Percentiles rank a stretch among this genome's conserved stretches.
These are phyloP conservation scores for Zymoseptoria ardabiliae DNA, from an alignment of 2,329 filamentous ascomycete genomes.

Conservation along the genomic window DNA sequence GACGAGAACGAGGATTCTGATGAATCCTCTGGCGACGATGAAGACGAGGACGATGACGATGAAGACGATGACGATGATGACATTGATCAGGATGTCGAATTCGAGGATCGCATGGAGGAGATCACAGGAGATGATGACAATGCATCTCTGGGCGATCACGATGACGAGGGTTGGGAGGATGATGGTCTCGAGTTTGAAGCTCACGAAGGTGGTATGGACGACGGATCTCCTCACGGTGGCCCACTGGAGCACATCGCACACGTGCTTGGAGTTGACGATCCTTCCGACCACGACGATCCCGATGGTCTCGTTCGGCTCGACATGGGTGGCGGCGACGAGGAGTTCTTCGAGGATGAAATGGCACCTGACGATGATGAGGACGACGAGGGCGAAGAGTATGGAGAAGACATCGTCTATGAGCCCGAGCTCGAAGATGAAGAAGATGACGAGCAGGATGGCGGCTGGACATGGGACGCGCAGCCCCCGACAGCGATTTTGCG, in stretches of 20 bases:
- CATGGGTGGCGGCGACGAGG: conserved; percentile 39
- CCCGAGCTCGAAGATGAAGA: conserved; percentile 39
- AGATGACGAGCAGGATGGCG: conserved; percentile 23
- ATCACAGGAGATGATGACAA: conserved; percentile 43
- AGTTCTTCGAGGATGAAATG: conserved; percentile 52
- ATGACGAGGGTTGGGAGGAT: conserved; percentile 38
- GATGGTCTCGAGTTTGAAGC: conserved; percentile 36
- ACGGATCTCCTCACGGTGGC: conserved; percentile 33
- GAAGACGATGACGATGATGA: conserved; percentile 52
- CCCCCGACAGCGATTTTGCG: conserved; percentile 13
- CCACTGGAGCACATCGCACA: conserved; percentile 35
- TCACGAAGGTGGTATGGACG: conserved; percentile 37
- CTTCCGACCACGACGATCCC: conserved; percentile 32
- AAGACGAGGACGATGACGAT: conserved; percentile 55
- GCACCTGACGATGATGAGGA: conserved; percentile 48
- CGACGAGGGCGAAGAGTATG: conserved; percentile 57
- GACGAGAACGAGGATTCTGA: conserved; percentile 54
- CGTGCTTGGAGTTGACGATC: conserved; percentile 30
- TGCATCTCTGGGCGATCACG: conserved; percentile 40
- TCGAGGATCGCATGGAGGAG: conserved; percentile 45
- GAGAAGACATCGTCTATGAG: conserved; percentile 55
- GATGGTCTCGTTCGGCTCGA: conserved; percentile 28
- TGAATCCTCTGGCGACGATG: conserved; percentile 51
- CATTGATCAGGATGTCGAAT: conserved; percentile 47
- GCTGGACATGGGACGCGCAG: conserved; percentile 21